phyloP scores from a whole-genome alignment of 257 asterid genomes.

The Nicotiana benthamiana region DNA sequence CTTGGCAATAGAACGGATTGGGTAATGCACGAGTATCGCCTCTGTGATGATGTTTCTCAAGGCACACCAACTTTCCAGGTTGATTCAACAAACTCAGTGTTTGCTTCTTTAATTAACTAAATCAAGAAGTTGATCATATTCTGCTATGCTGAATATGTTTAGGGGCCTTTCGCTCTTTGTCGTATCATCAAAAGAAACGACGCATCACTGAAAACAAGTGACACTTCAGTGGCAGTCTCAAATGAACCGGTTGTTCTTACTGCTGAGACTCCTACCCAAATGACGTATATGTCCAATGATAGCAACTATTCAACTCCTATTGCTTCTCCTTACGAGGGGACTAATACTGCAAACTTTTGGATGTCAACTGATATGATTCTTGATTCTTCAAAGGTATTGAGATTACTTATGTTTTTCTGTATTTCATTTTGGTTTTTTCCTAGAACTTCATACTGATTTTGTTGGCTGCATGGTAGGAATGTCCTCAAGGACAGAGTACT shows the following conservation, averaged over 20 bases:
- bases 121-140: neutral
- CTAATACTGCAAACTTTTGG: slow-evolving; percentile 15
- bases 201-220: slow-evolving; percentile 11
- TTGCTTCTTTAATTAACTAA: neutral
- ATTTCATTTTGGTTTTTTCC: neutral
- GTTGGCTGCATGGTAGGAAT: slow-evolving; percentile 19
- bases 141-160: neutral
- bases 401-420: neutral
- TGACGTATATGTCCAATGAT: slow-evolving; percentile 3
- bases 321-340: slow-evolving; percentile 25
- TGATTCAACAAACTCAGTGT: neutral
- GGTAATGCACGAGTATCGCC: slow-evolving; percentile 48
- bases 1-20: slow-evolving; percentile 39
- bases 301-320: slow-evolving; percentile 31
- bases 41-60: slow-evolving; percentile 32
- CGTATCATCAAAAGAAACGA: slow-evolving; percentile 36
- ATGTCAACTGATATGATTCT: slow-evolving; percentile 29
- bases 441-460: neutral
- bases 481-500: slow-evolving; percentile 9
- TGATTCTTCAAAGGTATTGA: slow-evolving; percentile 35
- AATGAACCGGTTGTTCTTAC: slow-evolving; percentile 15
- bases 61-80: slow-evolving; percentile 36
- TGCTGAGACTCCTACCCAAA: slow-evolving; percentile 15
- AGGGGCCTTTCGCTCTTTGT: slow-evolving; percentile 44
- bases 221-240: slow-evolving; percentile 2